Conservation (phyloP, 1,284 basidiomycete genomes). For the Polyporus tsugae region DNA sequence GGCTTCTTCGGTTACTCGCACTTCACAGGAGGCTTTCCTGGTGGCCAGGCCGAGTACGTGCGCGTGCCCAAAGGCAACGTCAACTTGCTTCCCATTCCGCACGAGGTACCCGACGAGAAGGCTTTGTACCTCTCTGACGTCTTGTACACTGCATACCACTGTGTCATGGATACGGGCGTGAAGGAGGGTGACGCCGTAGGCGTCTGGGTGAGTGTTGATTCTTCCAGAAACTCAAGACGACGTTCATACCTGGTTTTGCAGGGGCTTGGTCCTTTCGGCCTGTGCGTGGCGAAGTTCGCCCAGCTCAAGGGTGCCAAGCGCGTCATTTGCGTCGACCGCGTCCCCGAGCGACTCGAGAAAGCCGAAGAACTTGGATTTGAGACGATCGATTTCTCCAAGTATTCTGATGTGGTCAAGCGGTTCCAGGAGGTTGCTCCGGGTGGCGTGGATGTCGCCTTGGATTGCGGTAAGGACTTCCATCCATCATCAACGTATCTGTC, state of each 20-base stretch:
- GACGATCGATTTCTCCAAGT: conserved; percentile 67
- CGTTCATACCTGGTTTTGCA: background rate
- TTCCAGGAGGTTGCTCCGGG: conserved; percentile 70
- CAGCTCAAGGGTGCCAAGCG: conserved; percentile 74
- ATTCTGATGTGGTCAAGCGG: conserved; percentile 63
- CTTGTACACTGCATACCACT: conserved; percentile 79
- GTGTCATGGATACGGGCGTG: conserved; percentile 74
- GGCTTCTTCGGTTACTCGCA: conserved; percentile 82
- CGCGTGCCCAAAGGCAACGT: conserved; percentile 76
- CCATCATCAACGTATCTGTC: background rate
- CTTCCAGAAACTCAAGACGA: background rate
- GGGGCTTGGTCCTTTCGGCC: conserved; percentile 72
- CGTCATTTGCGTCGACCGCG: conserved; percentile 77
- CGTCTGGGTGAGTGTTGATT: conserved; percentile 59
- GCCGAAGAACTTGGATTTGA: conserved; percentile 63
- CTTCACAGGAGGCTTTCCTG: conserved; percentile 79
- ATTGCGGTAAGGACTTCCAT: conserved; percentile 46
- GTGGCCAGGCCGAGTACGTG: conserved; percentile 76
- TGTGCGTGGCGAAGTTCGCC: conserved; percentile 68
- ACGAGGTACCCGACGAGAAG: conserved; percentile 69
- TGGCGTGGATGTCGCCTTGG: conserved; percentile 71
- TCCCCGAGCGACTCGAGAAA: conserved; percentile 62
- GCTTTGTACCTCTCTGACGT: conserved; percentile 76
- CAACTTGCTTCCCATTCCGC: conserved; percentile 76
- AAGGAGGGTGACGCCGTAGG: conserved; percentile 72